Evolutionary conservation across 2,329 filamentous ascomycete genomes (phyloP), one percentile per base, ranked within the genome.

Genomic region (Bipolaris bicolor): DNA sequence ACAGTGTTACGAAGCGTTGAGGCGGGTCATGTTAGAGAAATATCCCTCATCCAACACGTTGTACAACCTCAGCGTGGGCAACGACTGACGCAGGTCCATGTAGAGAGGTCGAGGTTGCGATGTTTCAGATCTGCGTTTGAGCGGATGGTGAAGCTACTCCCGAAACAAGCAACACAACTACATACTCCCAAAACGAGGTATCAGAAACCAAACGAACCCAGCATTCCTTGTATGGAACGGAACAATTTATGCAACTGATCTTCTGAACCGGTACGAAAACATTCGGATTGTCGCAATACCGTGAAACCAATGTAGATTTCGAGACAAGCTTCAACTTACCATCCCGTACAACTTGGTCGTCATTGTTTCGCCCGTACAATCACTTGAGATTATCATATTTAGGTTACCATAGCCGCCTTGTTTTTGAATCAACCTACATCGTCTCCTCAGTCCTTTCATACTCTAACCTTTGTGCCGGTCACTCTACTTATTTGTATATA

Each of bases 61-160:
- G 24, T 29, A 44, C 31, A 1, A 39, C 18, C 11, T 3, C 44
- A 31, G 43, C 53, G 37, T 26, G 22, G 41, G 44, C 26, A 57
- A 43, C 6, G 20, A 7, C 11, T 46, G 49, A 45, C 20, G 49
- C 49, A 29, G 16, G 41, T 44, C 20, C 31, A 39, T 43, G 33
- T 48, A 37, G 22, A 29, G 47, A 22, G 33, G 20, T 18, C 22
- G 37, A 43, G 63, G 63, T 58, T 54, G 52, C 39, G 47, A 62
- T 68, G 69, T 73, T 73, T 73, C 70, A 70, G 59, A 53, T 36
- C 41, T 47, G 45, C 53, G 63, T 68, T 63, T 66, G 63, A 64
- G 63, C 61, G 65, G 53, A 62, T 66, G 55, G 62, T 62, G 58
- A 69, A 55, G 65, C 56, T 66, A 55, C 22, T 57, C 50, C 53